Evolutionary conservation across 768 basidiomycete species (phyloP), one percentile per base, ranked within the genome.

Genomic region (Amylocystis lapponica): DNA sequence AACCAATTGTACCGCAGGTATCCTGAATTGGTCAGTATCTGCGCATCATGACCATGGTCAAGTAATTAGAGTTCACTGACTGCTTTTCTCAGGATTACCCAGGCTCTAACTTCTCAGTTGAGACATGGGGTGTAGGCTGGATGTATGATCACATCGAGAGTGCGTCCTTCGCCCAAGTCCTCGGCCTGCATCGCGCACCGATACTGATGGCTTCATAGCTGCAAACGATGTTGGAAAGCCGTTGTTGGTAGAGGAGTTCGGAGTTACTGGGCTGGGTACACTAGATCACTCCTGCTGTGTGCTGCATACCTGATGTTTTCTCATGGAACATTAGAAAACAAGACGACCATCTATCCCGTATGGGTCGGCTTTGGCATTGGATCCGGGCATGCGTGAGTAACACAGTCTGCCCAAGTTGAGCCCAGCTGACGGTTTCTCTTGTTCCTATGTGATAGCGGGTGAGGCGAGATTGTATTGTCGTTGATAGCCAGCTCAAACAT

Each of bases 311-410:
- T 27, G 23, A n/a, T 8, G 16, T 23, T 20, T 34, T 14, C 12
- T 29, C 13, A 34, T 30, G 20, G 8, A 8, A 3, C 2, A 23
- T 2, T 35, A 76, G 74, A 64, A 36, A 77, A 78, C 53, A 74
- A 76, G 55, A 68, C 71, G 0, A 51, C 58, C 0, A 67, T 74
- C 14, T 79, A 78, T 49, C 71, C 76, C 13, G 54, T 50, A 0
- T 79, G 78, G 76, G 72, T 78, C 2, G 50, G 67, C 9, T 60
- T 59, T 20, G 75, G 75, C 19, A 53, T 79, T 17, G 64, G 71
- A 19, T 74, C 72, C 1, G 62, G 70, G 14, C 75, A 77, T 60
- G 72, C 63, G 74, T 74, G 50, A 63, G 71, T 64, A 20, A 13
- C 10, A 16, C 9, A 9, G 26, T 29, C 29, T 42, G n/a, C n/a